Evolutionary conservation across 805 yeast genomes (phyloP).

Genomic region (Cyberlindnera galapagoensis): DNA sequence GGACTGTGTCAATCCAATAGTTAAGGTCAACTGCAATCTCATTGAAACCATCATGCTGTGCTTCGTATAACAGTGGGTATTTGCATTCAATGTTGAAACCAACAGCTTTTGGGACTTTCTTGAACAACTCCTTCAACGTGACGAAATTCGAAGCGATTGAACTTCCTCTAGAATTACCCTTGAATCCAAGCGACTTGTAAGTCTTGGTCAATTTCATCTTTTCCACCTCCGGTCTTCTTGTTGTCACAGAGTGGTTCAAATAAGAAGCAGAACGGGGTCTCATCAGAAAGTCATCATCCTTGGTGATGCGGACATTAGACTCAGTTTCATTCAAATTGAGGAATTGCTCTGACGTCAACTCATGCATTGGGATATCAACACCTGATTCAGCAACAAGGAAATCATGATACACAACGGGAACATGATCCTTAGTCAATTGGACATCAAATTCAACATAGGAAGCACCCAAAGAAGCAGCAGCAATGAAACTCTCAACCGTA

Average conservation of each 20-base stretch:
- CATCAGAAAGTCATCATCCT: constrained; percentile 26
- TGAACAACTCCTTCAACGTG: constrained; percentile 77
- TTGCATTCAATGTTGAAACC: constrained; percentile 95
- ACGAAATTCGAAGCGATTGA: constrained; percentile 91
- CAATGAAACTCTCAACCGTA: constrained; percentile 89
- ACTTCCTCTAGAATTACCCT: constrained; percentile 87
- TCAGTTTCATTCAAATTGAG: constrained; percentile 40
- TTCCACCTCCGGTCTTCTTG: constrained; percentile 35
- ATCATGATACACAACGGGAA: constrained; percentile 94
- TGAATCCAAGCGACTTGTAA: constrained; percentile 77
- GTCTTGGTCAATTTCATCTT: constrained; percentile 86
- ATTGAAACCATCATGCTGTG: constrained; percentile 83
- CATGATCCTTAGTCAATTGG: constrained; percentile 82
- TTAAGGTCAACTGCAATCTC: constrained; percentile 78
- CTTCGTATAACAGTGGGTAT: constrained; percentile 93
- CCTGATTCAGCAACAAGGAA: constrained; percentile 93
- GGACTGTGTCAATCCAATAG: constrained; percentile 81
- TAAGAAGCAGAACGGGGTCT: constrained; percentile 24
- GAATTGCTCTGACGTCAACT: constrained; percentile 84
- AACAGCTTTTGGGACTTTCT: constrained; percentile 70
- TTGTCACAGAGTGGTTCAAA: constrained; percentile 5
- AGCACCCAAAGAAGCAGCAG: constrained; percentile 95
- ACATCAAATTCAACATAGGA: constrained; percentile 96
- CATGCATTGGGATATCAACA: constrained; percentile 94
- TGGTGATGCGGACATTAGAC: constrained; percentile 7